Evolutionary conservation across 495 filamentous ascomycete species (phyloP).

Genomic region (Hyaloscypha hepaticicola): DNA sequence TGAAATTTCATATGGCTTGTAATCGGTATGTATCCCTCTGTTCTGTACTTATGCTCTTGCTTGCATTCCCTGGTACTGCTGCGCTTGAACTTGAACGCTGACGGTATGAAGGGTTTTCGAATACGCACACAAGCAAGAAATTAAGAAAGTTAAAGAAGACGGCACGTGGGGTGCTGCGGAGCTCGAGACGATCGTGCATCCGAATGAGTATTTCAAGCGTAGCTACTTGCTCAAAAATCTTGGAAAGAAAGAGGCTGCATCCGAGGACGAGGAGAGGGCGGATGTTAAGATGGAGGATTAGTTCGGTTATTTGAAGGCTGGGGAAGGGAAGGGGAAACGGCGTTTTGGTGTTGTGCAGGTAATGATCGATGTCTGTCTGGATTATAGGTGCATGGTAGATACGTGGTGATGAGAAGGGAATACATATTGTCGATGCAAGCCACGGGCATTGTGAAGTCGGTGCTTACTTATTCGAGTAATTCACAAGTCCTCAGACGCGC

Average conservation of each 20-base stretch:
- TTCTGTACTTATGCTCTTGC: slow-evolving; percentile 5
- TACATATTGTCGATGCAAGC: too few relatives aligned
- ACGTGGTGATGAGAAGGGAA: too few relatives aligned
- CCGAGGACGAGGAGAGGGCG: slow-evolving; percentile 27
- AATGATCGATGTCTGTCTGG: too few relatives aligned
- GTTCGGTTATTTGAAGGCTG: too few relatives aligned
- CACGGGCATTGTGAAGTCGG: too few relatives aligned
- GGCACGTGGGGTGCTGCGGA: slow-evolving; percentile 74
- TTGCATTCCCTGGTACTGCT: background rate
- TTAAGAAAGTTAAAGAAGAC: slow-evolving; percentile 85
- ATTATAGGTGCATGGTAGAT: too few relatives aligned
- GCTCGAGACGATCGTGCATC: slow-evolving; percentile 94
- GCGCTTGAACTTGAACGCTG: background rate
- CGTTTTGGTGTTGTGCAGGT: too few relatives aligned
- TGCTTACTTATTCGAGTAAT: too few relatives aligned
- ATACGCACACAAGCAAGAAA: slow-evolving; percentile 76
- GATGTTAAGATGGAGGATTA: slow-evolving; percentile 53
- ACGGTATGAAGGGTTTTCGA: slow-evolving; percentile 74
- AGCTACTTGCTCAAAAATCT: slow-evolving; percentile 84
- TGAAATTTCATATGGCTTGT: slow-evolving; percentile 92
- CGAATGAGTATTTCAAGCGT: slow-evolving; percentile 96
- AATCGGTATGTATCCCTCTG: slow-evolving; percentile 47
- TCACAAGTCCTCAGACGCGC: too few relatives aligned
- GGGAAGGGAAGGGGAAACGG: slow-evolving; percentile 7
- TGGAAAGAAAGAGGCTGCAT: slow-evolving; percentile 35